Evolutionary conservation across 352 stramenopile species (phyloP).

Genomic region (Pilasporangium apinafurcum): DNA sequence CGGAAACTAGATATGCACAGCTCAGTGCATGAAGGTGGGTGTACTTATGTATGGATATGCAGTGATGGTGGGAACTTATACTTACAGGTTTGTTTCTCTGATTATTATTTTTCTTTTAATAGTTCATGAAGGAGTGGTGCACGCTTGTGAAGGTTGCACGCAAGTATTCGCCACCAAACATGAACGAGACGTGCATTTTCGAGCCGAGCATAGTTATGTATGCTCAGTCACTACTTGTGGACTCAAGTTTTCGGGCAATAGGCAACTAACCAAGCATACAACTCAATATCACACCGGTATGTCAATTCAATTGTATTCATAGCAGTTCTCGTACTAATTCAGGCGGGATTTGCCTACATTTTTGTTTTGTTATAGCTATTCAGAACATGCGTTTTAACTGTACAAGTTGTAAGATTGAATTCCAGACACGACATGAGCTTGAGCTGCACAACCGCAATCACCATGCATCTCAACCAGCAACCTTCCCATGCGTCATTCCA

Average conservation of each 20-base stretch:
- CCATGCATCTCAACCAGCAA: conserved; percentile 5
- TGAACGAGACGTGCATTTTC: not conserved
- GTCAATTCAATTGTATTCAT: not conserved
- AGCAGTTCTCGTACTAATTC: not conserved
- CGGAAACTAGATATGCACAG: conserved; percentile 6
- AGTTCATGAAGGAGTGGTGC: not conserved
- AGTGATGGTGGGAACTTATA: not conserved
- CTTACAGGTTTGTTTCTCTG: not conserved
- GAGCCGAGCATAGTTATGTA: not conserved
- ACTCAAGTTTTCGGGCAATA: conserved; percentile 5
- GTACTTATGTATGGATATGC: no score
- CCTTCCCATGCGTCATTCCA: conserved; percentile 30
- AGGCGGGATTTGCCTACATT: not conserved
- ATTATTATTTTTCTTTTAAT: no score
- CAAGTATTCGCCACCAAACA: not conserved
- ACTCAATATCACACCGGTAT: conserved; percentile 9
- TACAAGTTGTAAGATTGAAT: conserved; percentile 3
- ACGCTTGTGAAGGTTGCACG: not conserved
- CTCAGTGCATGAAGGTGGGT: conserved; percentile 11
- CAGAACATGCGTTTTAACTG: not conserved
- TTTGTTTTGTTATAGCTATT: not conserved
- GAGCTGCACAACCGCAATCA: conserved; percentile 15
- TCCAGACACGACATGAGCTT: conserved; percentile 21
- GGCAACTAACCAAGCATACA: conserved; percentile 6
- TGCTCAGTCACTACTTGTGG: conserved; percentile 8